Percentiles rank a stretch among this genome's conserved stretches.
These are phyloP conservation scores for Bipolaris victoriae DNA, from an alignment of 2,329 filamentous ascomycete genomes.

Conservation along the genomic window DNA sequence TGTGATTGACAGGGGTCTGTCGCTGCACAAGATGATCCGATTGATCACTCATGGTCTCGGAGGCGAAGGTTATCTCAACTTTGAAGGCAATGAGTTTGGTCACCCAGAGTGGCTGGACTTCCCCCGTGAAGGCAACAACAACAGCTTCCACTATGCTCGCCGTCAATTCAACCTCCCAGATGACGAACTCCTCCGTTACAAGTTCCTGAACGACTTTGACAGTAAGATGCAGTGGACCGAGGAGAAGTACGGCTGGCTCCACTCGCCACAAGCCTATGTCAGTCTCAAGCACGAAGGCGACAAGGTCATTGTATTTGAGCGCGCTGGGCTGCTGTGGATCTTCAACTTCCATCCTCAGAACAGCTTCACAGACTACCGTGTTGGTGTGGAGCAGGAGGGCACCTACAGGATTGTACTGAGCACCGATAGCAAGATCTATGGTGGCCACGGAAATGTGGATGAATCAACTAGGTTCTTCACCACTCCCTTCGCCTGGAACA, in stretches of 20 bases:
- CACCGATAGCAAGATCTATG: slow-evolving; percentile 76
- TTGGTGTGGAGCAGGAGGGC: slow-evolving; percentile 83
- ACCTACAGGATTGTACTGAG: slow-evolving; percentile 88
- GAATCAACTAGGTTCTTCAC: slow-evolving; percentile 90
- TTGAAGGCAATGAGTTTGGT: slow-evolving; percentile 98
- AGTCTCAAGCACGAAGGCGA: slow-evolving; percentile 92
- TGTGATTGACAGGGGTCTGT: slow-evolving; percentile 86
- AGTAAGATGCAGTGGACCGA: slow-evolving; percentile 87
- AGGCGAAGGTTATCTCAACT: slow-evolving; percentile 97
- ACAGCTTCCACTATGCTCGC: slow-evolving; percentile 93
- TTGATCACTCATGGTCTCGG: slow-evolving; percentile 89
- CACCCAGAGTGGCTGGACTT: slow-evolving; percentile 99
- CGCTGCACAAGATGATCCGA: slow-evolving; percentile 96
- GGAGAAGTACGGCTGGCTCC: slow-evolving; percentile 89
- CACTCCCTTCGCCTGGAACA: slow-evolving; percentile 88
- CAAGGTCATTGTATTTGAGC: slow-evolving; percentile 95
- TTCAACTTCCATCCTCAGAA: slow-evolving; percentile 92
- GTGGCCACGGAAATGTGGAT: slow-evolving; percentile 79
- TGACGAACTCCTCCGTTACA: slow-evolving; percentile 83
- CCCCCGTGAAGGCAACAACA: slow-evolving; percentile 87
- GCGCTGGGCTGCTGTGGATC: slow-evolving; percentile 85
- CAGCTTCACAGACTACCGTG: slow-evolving; percentile 90
- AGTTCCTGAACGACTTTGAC: slow-evolving; percentile 93
- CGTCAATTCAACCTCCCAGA: slow-evolving; percentile 93
- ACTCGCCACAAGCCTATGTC: slow-evolving; percentile 84